Base-by-base conservation (phyloP, 345 rosid genomes). In the Lenwebbia sp. region DNA sequence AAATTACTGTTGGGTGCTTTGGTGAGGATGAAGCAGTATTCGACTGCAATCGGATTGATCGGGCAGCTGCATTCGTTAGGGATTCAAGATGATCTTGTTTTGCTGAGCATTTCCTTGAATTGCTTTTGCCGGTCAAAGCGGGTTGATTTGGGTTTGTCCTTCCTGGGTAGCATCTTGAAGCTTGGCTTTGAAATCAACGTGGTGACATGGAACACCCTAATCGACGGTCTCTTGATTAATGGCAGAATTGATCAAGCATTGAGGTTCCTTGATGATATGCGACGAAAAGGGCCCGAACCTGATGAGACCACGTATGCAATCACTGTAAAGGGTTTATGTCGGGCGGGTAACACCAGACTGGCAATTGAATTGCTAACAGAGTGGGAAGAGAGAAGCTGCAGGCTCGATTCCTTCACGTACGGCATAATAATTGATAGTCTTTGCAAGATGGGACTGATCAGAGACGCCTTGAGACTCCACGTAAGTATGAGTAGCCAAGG, bases 341-440 rank as follows among this genome's bases (percentile, higher is more conserved):
- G 37, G 22, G 22, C 6, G 0, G 83, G 83, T n/a, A 49, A 49
- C 37, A 53, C 54, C 6, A 6, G 25, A 6, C 3, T 53, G 54
- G 84, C 84, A 0, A 53, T 50, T 0, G 13, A 82, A 82, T 25
- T 82, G 40, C 75, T 62, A 0, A 62, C 21, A 4, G 40, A 62
- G 21, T 62, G 75, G 75, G 75, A 62, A 28, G 75, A 62, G 40
- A 28, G 10, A 28, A 28, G 75, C 10, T 28, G 75, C 40, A 7
- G 22, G 0, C 0, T 62, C 0, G 0, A 6, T 62, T 13, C 75
- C 40, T 62, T 28, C 22, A 1, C 22, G 0, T 62, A 62, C 40
- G 0, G 0, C 75, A 62, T 62, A 14, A 0, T 62, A 14, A 62
- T 28, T 0, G 40, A 62, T 14, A 0, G 40, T 14, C 22, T 62